Percentiles rank a stretch among this genome's conserved stretches.
Evolutionary conservation across 495 filamentous ascomycete species (phyloP).

Genomic region (Penicillium angulare): DNA sequence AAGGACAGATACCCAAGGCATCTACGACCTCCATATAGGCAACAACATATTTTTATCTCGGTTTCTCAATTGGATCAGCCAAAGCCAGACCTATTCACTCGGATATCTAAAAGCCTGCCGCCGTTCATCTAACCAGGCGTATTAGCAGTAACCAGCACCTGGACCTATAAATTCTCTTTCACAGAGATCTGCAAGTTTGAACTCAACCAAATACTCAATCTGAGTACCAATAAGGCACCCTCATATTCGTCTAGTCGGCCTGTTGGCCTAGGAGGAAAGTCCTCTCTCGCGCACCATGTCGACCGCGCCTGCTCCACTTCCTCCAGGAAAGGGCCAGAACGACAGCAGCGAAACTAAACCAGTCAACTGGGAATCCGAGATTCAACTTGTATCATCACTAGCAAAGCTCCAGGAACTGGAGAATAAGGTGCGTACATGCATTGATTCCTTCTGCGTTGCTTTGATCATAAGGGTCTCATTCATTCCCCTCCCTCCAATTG

Average conservation of each 20-base stretch:
- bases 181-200: neutral
- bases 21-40: neutral
- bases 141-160: neutral
- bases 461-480: no score
- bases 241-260: neutral
- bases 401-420: conserved; percentile 45
- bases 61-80: neutral
- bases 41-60: no score
- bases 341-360: neutral
- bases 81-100: no score
- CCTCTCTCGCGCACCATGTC: conserved; percentile 3
- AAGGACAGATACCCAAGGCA: neutral
- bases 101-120: neutral
- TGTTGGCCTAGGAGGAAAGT: neutral
- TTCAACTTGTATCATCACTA: conserved; percentile 43
- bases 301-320: no score
- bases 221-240: neutral
- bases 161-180: neutral
- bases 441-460: no score
- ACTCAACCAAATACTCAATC: neutral
- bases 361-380: conserved; percentile 33
- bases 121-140: neutral
- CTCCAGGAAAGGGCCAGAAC: no score
- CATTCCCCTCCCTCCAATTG: no score
- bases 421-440: conserved; percentile 26